phyloP scores from a whole-genome alignment of 352 stramenopile species.

The Globisporangium splendens region DNA sequence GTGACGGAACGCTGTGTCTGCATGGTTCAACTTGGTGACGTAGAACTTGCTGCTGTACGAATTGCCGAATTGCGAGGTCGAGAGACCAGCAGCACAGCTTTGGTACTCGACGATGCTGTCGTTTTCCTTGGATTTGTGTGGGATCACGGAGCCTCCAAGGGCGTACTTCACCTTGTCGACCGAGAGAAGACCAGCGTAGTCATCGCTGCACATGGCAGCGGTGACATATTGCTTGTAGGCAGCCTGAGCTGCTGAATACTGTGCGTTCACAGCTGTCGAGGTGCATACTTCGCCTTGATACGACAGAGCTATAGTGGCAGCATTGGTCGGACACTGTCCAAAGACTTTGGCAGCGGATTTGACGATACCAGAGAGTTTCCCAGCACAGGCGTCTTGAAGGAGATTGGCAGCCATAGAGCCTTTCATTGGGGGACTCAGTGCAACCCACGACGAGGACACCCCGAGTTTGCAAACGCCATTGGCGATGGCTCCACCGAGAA shows the following conservation, averaged over 20 bases:
- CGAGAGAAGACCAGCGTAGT: conserved; percentile 34
- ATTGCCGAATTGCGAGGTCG: too few species aligned
- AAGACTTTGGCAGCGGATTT: conserved; percentile 26
- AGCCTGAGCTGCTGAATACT: conserved; percentile 27
- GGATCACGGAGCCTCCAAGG: conserved; percentile 12
- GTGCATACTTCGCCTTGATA: conserved; percentile 28
- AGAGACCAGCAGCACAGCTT: too few species aligned
- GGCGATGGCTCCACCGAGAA: conserved; percentile 31
- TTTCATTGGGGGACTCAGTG: conserved; percentile 33
- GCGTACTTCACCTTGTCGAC: conserved; percentile 25
- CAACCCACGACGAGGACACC: conserved; percentile 30
- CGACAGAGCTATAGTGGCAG: conserved; percentile 23
- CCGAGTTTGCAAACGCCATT: conserved; percentile 15
- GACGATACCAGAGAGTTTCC: conserved; percentile 10
- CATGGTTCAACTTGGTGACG: too few species aligned
- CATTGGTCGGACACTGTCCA: conserved; percentile 28
- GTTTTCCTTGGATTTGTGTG: conserved; percentile 17
- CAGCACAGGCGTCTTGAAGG: conserved; percentile 25
- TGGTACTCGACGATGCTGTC: conserved; percentile 45
- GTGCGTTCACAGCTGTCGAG: conserved; percentile 16
- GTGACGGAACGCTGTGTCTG: too few species aligned
- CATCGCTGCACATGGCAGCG: conserved; percentile 39
- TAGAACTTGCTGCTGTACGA: too few species aligned
- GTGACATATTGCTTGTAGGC: conserved; percentile 27
- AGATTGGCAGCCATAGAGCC: conserved; percentile 49